Percentiles rank a stretch among this genome's conserved stretches.
Conservation (phyloP, 2,329 filamentous ascomycete species). For the Calonectria pseudoturangicola region DNA sequence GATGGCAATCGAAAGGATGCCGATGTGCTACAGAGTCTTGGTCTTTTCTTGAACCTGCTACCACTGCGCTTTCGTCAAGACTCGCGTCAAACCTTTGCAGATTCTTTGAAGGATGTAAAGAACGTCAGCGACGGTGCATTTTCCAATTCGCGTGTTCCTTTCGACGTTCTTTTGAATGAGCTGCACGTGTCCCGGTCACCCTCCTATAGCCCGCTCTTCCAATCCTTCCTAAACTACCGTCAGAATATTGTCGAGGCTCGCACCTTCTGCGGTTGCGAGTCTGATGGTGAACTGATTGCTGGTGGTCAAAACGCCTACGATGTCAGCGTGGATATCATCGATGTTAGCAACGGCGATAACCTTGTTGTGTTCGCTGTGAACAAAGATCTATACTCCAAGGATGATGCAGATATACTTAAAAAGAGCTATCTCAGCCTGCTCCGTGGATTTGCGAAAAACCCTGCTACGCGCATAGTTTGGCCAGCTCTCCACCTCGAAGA, state of each 20-base stretch:
- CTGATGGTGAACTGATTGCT: background rate
- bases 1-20: constrained; percentile 39
- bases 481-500: constrained; percentile 5
- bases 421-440: background rate
- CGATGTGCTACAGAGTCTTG: constrained; percentile 29
- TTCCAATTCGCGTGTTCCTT: constrained; percentile 26
- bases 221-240: constrained; percentile 20
- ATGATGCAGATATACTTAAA: background rate
- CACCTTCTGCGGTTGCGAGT: constrained; percentile 18
- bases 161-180: constrained; percentile 29
- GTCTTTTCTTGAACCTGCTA: constrained; percentile 41
- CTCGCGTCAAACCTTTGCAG: constrained; percentile 4
- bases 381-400: background rate
- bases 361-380: constrained; percentile 4
- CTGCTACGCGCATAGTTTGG: constrained; percentile 3
- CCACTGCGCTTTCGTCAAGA: constrained; percentile 14
- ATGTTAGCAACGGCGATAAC: background rate
- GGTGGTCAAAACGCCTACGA: background rate
- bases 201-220: constrained; percentile 27
- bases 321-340: background rate
- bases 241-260: constrained; percentile 42
- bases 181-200: constrained; percentile 9
- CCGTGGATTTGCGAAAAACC: constrained; percentile 1
- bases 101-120: constrained; percentile 6
- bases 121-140: constrained; percentile 9